Conservation (phyloP, 2,329 filamentous ascomycete genomes). For the Juglanconis juglandina region DNA sequence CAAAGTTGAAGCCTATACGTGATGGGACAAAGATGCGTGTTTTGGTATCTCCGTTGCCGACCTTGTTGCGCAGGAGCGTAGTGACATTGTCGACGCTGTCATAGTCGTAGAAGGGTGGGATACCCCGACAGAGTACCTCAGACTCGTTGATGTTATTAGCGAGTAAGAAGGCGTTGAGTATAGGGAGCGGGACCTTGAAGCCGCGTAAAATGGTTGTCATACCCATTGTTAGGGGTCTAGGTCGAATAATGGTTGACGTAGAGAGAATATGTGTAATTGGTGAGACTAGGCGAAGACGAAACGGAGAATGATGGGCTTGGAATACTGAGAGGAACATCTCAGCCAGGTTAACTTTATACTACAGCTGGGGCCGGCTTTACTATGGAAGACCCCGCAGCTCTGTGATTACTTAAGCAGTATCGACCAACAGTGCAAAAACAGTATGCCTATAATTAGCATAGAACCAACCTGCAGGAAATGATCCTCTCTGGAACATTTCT, state of each 20-base stretch:
- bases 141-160: neutral
- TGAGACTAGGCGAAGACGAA: neutral
- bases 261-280: neutral
- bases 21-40: constrained; percentile 2
- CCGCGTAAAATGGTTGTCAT: neutral
- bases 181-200: constrained; percentile 5
- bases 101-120: constrained; percentile 1
- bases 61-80: constrained; percentile 1
- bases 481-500: no score
- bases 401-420: no score
- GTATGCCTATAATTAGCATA: no score
- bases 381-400: no score
- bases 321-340: constrained; percentile 4
- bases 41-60: neutral
- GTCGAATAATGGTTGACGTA: neutral
- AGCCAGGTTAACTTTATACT: neutral
- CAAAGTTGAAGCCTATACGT: neutral
- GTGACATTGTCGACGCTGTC: neutral
- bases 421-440: no score
- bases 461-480: no score
- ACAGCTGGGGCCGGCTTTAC: neutral
- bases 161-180: constrained; percentile 5
- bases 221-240: neutral
- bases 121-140: neutral
- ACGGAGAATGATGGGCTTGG: neutral